Base-by-base conservation (phyloP, 257 asterid species). In the Solanum boliviense region DNA sequence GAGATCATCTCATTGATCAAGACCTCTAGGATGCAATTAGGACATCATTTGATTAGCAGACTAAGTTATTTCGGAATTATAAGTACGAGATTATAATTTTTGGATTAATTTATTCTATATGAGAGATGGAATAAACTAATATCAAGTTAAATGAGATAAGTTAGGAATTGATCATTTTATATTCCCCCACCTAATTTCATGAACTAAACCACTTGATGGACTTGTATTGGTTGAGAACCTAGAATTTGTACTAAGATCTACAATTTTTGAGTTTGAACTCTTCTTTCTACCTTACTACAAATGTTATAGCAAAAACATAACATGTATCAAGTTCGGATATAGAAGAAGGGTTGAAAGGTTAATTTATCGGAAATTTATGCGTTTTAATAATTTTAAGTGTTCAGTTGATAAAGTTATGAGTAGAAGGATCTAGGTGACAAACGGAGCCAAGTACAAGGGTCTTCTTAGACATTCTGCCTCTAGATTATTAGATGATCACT, bases 371-470 rank as follows among this genome's bases (percentile, higher is more conserved):
- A 48, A 48, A 48, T 0, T 13, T 46, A 13, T 0, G 8, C 23
- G 0, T 48, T 48, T 48, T 48, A 48, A 48, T 48, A 48, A 5
- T 0, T 48, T 48, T 48, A 48, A 15, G 21, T 48, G 58, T 48
- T 48, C 58, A 15, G 3, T 48, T 48, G 58, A 46, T 0, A 48
- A 48, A 48, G 8, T 48, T 0, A 1, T 5, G 21, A 48, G 21
- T 48, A 48, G 21, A 48, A 15, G 2, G 7, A 48, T 48, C 21
- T 15, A 48, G 58, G 21, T 48, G 3, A 48, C 21, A 48, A 48
- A 48, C 0, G 8, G 0, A 48, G 1, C 3, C 58, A 48, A 2
- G 20, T 48, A 15, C 0, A 48, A 5, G 0, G 3, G 0, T 48
- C 8, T 48, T 48, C 60, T 0, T 0, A 0, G 23, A 15, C 9